Percentiles rank a stretch among this genome's conserved stretches.
These are phyloP conservation scores for Phytophthora colocasiae DNA, from an alignment of 352 stramenopile species.

Conservation along the genomic window DNA sequence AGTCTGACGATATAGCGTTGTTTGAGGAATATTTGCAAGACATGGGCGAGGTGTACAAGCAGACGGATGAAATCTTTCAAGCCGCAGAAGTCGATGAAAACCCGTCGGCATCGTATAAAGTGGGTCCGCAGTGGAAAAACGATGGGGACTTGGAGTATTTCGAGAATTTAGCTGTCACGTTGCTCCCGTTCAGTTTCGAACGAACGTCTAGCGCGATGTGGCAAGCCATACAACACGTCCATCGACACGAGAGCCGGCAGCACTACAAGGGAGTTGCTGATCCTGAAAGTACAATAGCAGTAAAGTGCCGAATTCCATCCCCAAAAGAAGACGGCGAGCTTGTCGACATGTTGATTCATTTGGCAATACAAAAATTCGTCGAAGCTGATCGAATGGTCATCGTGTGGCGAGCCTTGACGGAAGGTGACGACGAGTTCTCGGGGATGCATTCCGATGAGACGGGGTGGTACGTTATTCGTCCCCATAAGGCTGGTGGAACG, in stretches of 20 bases:
- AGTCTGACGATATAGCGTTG: conserved; percentile 16
- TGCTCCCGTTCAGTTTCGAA: conserved; percentile 22
- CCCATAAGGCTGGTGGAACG: background rate
- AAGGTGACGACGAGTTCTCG: conserved; percentile 39
- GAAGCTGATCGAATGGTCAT: conserved; percentile 50
- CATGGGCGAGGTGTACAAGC: conserved; percentile 23
- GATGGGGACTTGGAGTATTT: conserved; percentile 23
- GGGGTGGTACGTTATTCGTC: conserved; percentile 49
- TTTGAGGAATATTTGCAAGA: conserved; percentile 35
- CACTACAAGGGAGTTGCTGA: conserved; percentile 21
- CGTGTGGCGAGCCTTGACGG: conserved; percentile 53
- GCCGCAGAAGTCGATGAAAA: conserved; percentile 7
- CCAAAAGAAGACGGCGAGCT: conserved; percentile 1
- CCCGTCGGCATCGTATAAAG: background rate
- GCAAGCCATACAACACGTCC: conserved; percentile 18
- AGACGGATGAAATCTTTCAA: conserved; percentile 23
- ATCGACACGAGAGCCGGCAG: conserved; percentile 4
- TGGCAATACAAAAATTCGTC: conserved; percentile 45
- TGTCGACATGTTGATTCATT: conserved; percentile 16
- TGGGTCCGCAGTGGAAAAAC: conserved; percentile 6
- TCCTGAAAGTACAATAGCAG: conserved; percentile 40
- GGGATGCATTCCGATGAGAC: conserved; percentile 62
- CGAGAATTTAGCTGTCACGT: conserved; percentile 28
- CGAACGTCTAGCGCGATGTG: conserved; percentile 21
- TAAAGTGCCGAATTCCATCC: conserved; percentile 20